phyloP scores from a whole-genome alignment of 148 eudicot genomes.

The Amaranthus hypochondriacus region DNA sequence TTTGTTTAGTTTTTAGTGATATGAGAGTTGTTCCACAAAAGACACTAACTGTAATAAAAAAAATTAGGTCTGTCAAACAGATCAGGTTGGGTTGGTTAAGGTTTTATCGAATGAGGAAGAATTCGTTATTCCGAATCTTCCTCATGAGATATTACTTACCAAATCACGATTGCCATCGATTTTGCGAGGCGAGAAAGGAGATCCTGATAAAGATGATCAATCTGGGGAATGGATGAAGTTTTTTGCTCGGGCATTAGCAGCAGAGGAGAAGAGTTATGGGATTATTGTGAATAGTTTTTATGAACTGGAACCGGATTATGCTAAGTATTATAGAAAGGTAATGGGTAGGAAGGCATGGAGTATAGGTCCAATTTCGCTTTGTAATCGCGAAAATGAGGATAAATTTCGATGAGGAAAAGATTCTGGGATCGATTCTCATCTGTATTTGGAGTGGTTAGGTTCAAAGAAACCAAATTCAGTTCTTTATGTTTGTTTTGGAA shows the following conservation, averaged over 20 bases:
- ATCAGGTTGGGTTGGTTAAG: no score
- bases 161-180: conserved; percentile 18
- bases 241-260: not conserved
- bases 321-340: conserved; percentile 16
- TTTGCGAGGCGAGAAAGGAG: not conserved
- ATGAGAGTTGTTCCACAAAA: no score
- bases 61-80: no score
- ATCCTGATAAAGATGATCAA: not conserved
- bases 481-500: conserved; percentile 33
- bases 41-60: no score
- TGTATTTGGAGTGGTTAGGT: conserved; percentile 32
- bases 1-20: no score
- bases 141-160: conserved; percentile 24
- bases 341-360: conserved; percentile 31
- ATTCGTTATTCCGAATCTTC: conserved; percentile 32
- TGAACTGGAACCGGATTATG: conserved; percentile 31
- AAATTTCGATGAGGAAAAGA: conserved; percentile 26
- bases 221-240: not conserved
- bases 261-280: conserved; percentile 34
- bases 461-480: conserved; percentile 27
- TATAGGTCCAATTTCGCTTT: conserved; percentile 37
- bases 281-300: conserved; percentile 30
- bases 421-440: conserved; percentile 17
- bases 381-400: conserved; percentile 24
- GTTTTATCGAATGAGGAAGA: conserved; percentile 19